These are phyloP conservation scores for Sarcocystis neurona DNA, from an alignment of 169 alveolate genomes.

Conservation along the genomic window DNA sequence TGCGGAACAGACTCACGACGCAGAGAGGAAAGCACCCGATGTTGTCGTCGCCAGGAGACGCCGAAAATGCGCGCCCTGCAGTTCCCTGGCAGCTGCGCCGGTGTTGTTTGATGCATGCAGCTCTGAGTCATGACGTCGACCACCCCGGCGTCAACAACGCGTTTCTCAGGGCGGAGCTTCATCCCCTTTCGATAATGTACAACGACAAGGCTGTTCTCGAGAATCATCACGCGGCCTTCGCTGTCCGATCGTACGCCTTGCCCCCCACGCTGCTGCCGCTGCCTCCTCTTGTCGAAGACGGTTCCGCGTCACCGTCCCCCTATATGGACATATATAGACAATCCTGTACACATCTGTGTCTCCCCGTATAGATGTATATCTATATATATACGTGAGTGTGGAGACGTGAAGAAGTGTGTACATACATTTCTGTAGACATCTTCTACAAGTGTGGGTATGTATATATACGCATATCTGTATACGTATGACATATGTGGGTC, in stretches of 20 bases:
- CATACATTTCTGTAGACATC: not conserved
- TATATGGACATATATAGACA: not conserved
- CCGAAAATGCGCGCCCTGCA: no score
- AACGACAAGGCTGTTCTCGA: constrained; percentile 81
- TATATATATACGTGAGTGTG: not conserved
- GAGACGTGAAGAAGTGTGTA: not conserved
- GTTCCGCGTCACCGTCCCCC: no score
- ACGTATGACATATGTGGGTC: not conserved
- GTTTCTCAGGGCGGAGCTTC: constrained; percentile 68
- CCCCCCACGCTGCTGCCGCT: not conserved
- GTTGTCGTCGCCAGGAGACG: no score
- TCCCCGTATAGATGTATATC: not conserved
- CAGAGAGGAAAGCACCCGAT: no score
- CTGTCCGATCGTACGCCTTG: constrained; percentile 58
- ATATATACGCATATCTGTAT: not conserved
- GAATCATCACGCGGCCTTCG: constrained; percentile 79
- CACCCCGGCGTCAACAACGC: constrained; percentile 84
- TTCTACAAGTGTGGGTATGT: not conserved
- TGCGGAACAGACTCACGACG: no score
- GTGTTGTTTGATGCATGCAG: no score
- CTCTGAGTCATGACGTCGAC: constrained; percentile 83
- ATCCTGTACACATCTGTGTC: not conserved
- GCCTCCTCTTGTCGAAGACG: not conserved
- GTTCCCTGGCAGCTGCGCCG: no score
- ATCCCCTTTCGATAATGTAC: constrained; percentile 74